phyloP scores from a whole-genome alignment of 371 early-diverging fungal species.

The Thermomucor indicae-seudaticae region DNA sequence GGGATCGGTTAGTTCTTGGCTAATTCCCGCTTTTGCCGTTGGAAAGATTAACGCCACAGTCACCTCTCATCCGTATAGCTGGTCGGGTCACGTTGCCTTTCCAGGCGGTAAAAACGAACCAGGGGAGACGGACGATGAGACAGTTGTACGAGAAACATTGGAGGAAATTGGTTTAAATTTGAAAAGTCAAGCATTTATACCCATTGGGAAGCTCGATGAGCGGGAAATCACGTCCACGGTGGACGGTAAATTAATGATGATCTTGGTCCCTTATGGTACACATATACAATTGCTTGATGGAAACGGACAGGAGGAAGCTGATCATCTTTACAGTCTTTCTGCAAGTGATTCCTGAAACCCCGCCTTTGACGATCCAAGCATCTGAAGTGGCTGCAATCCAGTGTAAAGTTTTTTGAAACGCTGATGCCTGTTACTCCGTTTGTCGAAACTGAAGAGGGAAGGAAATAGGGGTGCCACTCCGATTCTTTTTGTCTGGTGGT shows the following conservation, averaged over 20 bases:
- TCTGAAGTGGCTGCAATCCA: slow-evolving; percentile 62
- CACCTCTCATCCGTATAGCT: slow-evolving; percentile 14
- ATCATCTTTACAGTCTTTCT: slow-evolving; percentile 46
- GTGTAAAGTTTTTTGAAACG: slow-evolving; percentile 50
- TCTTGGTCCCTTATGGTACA: slow-evolving; percentile 59
- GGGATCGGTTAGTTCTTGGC: slow-evolving; percentile 49
- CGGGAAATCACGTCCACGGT: slow-evolving; percentile 53
- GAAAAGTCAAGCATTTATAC: slow-evolving; percentile 40
- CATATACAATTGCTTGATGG: not conserved
- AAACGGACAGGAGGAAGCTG: not conserved
- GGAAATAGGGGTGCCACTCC: slow-evolving; percentile 40
- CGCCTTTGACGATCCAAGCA: slow-evolving; percentile 44
- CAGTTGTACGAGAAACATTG: slow-evolving; percentile 61
- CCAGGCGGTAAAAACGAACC: slow-evolving; percentile 70
- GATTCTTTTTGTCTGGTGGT: slow-evolving; percentile 41
- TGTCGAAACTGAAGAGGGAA: not conserved
- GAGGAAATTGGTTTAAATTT: slow-evolving; percentile 68
- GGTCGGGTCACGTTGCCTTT: slow-evolving; percentile 77
- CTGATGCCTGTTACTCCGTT: too few relatives aligned
- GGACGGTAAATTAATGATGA: slow-evolving; percentile 53
- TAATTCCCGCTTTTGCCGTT: too few relatives aligned
- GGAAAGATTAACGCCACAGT: not conserved
- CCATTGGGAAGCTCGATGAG: slow-evolving; percentile 62
- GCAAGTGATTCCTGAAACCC: slow-evolving; percentile 53
- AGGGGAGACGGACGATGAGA: slow-evolving; percentile 60